Evolutionary conservation across 805 yeast genomes (phyloP), one percentile per base, ranked within the genome.

Genomic region (Ogataea pilisensis): DNA sequence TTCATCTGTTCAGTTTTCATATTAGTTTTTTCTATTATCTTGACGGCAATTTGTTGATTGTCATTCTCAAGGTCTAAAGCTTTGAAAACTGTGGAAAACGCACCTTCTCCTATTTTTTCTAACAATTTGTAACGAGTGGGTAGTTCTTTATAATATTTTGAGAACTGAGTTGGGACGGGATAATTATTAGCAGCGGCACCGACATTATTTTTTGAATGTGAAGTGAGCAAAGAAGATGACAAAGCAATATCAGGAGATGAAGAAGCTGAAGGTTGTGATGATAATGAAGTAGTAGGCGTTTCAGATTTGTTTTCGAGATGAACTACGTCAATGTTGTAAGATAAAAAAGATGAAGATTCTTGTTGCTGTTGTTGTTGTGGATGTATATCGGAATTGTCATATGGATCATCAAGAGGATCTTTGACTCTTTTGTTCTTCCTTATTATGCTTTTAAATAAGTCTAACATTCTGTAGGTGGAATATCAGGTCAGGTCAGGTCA

Each of bases 81-180:
- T 56, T 75, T 80, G 66, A 80, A 86, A 4, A 91, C 98, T 11
- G 76, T 73, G 3, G 95, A 86, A 58, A 91, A 90, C 0, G 97
- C 97, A 8, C 98, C 98, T 56, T 84, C 90, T 1, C 93, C 91
- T 14, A 84, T 65, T 43, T 61, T 58, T 18, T 55, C 59, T 8
- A 49, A 34, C 11, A 65, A 25, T 5, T 43, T 31, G 45, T 63
- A 65, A 16, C 65, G 41, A 3, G 40, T 19, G 4, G 59, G 50
- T 13, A 63, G 41, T 27, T 63, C 68, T 0, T 38, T 16, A 43
- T 63, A 63, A 34, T 50, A 60, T 2, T 35, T 47, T 5, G 49
- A 34, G 13, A 45, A 48, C 25, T 50, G 46, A 2, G 49, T 14
- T 13, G 27, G 16, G 16, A 29, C 11, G 7, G 32, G 17, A 21